Percentiles rank a stretch among this genome's conserved stretches.
Evolutionary conservation across 2,329 filamentous ascomycete genomes (phyloP).

Genomic region (Aureobasidium pullulans): DNA sequence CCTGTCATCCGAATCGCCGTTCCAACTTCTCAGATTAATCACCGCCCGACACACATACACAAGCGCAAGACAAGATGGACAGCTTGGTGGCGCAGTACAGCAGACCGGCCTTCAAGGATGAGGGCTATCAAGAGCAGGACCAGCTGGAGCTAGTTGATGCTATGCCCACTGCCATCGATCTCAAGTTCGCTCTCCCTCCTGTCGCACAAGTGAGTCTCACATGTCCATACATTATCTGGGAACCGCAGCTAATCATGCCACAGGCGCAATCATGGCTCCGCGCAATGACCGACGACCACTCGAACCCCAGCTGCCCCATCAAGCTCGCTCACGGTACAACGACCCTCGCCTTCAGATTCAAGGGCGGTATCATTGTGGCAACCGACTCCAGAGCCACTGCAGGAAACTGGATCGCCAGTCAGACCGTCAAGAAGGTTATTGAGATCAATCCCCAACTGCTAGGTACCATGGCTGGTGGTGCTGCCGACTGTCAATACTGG

Average conservation of each 20-base stretch:
- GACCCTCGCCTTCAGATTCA: slow-evolving; percentile 94
- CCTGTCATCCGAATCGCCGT: background rate
- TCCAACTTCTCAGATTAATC: background rate
- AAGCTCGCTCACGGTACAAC: slow-evolving; percentile 99
- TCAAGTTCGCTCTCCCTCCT: slow-evolving; percentile 93
- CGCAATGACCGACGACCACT: slow-evolving; percentile 92
- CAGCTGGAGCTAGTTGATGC: slow-evolving; percentile 64
- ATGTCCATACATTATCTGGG: slow-evolving; percentile 1
- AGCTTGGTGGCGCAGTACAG: slow-evolving; percentile 88
- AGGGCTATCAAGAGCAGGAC: slow-evolving; percentile 55
- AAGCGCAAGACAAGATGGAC: slow-evolving; percentile 58
- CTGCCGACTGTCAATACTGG: slow-evolving; percentile 99
- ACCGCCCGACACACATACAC: background rate
- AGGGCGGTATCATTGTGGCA: slow-evolving; percentile 96
- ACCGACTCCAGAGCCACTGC: slow-evolving; percentile 96
- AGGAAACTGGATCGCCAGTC: slow-evolving; percentile 98
- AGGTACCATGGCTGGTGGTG: slow-evolving; percentile 97
- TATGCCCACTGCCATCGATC: slow-evolving; percentile 62
- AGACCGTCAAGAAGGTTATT: slow-evolving; percentile 99
- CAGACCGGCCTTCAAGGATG: slow-evolving; percentile 65
- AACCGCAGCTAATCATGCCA: slow-evolving; percentile 17
- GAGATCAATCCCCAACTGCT: slow-evolving; percentile 92
- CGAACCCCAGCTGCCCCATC: slow-evolving; percentile 95
- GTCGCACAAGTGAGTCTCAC: slow-evolving; percentile 66
- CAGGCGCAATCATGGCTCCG: slow-evolving; percentile 92